phyloP scores from a whole-genome alignment of 2,329 filamentous ascomycete genomes.

The Trichoderma sp. region DNA sequence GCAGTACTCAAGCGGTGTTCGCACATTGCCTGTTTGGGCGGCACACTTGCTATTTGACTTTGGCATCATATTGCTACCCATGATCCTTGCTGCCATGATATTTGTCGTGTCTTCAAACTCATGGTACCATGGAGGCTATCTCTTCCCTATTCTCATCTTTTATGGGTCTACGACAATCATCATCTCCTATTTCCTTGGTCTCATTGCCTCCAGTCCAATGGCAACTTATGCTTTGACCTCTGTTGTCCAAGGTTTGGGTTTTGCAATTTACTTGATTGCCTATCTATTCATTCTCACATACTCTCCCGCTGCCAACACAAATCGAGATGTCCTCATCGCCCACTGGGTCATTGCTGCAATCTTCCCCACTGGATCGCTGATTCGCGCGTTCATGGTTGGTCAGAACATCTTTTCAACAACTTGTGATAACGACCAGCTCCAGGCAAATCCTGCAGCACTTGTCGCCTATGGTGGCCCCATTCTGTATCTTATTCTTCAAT shows the following conservation, averaged over 20 bases:
- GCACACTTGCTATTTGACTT: conserved; percentile 81
- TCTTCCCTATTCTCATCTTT: conserved; percentile 76
- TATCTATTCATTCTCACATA: conserved; percentile 74
- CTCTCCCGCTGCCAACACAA: conserved; percentile 67
- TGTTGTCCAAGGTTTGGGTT: conserved; percentile 32
- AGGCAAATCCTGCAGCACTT: conserved; percentile 64
- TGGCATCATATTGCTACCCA: conserved; percentile 62
- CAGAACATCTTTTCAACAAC: conserved; percentile 79
- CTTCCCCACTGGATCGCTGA: conserved; percentile 50
- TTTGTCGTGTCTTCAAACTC: conserved; percentile 63
- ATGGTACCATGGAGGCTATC: conserved; percentile 63
- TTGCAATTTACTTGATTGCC: conserved; percentile 42
- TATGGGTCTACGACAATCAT: conserved; percentile 77
- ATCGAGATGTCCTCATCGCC: conserved; percentile 66
- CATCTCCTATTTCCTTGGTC: conserved; percentile 66
- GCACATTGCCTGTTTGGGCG: conserved; percentile 75
- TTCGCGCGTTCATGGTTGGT: conserved; percentile 71
- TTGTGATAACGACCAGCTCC: conserved; percentile 62
- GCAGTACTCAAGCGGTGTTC: conserved; percentile 85
- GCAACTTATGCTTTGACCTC: conserved; percentile 27
- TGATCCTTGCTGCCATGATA: conserved; percentile 67
- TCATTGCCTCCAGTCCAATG: conserved; percentile 66
- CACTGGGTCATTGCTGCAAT: conserved; percentile 74
- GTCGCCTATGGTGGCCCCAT: conserved; percentile 79
- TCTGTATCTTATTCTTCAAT: conserved; percentile 74